A percentile compares a stretch with the other conserved stretches of the same genome.
Evolutionary conservation across 148 eudicot species (phyloP).

Genomic region (Cornus kousa): DNA sequence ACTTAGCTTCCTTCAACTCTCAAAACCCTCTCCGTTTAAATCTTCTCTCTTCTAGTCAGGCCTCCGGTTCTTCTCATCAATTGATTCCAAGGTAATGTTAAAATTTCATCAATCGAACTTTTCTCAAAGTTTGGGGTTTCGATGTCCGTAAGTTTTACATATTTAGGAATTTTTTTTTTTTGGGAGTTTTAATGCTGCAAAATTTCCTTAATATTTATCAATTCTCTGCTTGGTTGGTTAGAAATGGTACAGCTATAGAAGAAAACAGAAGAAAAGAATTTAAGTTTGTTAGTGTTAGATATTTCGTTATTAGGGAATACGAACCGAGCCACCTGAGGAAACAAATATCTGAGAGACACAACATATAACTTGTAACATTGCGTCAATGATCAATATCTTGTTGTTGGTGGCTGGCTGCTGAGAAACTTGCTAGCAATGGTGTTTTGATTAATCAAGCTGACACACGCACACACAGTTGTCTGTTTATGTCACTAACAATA

Average conservation of each 20-base stretch:
- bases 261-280: background rate
- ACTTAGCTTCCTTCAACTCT: constrained; percentile 20
- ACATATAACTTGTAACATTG: background rate
- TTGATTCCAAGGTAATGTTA: constrained; percentile 29
- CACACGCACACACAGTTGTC: no score
- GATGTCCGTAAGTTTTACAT: background rate
- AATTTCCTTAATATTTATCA: background rate
- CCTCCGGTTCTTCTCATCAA: constrained; percentile 15
- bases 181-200: background rate
- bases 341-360: background rate
- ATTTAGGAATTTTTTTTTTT: background rate
- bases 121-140: background rate
- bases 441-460: no score
- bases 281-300: background rate
- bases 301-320: background rate
- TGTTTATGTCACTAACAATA: no score
- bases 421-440: no score
- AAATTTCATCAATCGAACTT: background rate
- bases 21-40: constrained; percentile 17
- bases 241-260: background rate
- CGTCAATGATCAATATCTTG: no score
- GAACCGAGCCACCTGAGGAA: background rate
- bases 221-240: background rate
- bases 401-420: no score
- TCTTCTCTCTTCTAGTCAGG: constrained; percentile 17